phyloP scores from a whole-genome alignment of 345 rosid species.

The Fremontodendron californicum region DNA sequence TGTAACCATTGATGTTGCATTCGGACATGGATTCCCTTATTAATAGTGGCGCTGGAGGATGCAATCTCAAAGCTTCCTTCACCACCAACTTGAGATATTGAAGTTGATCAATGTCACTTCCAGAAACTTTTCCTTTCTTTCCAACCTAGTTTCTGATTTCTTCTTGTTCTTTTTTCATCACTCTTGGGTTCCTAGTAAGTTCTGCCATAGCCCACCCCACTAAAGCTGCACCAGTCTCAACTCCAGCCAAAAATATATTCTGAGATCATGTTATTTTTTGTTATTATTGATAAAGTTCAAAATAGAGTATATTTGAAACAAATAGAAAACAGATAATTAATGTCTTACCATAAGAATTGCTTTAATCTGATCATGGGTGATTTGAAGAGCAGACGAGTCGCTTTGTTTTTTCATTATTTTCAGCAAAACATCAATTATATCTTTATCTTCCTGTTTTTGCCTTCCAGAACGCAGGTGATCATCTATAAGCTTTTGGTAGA shows the following conservation, averaged over 20 bases:
- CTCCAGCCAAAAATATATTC: neutral
- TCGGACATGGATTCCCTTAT: neutral
- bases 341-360: constrained; percentile 19
- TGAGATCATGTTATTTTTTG: neutral
- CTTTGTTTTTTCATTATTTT: neutral
- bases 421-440: neutral
- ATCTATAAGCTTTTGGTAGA: neutral
- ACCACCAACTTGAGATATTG: neutral
- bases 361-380: constrained; percentile 32
- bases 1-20: neutral
- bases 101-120: neutral
- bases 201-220: neutral
- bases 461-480: neutral
- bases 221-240: neutral
- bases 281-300: too few species aligned
- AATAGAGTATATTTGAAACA: too few species aligned
- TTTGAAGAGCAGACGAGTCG: constrained; percentile 16
- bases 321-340: too few species aligned
- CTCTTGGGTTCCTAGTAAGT: neutral
- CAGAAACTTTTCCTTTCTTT: neutral
- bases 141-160: neutral
- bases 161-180: neutral
- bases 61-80: neutral
- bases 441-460: neutral
- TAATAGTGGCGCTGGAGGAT: neutral